Evolutionary conservation across 306 rosid species (phyloP), one percentile per base, ranked within the genome.

Genomic region (Mimosa pudica): DNA sequence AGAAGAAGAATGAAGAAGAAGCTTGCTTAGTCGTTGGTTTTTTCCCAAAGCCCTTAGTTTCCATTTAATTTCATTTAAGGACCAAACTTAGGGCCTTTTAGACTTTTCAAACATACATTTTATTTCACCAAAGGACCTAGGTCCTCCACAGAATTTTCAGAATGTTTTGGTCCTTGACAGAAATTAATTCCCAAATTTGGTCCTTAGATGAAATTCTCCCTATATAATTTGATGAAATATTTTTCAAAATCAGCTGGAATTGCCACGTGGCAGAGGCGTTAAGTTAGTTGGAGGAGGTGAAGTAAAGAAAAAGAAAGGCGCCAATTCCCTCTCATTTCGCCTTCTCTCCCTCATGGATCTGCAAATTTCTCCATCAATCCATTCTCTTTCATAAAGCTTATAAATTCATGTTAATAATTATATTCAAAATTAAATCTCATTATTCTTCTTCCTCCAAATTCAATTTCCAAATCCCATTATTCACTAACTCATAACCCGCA

Each of bases 251-350:
- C 0, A 10, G 67, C n/a, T 62, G n/a, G 9, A 14, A 20, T 32
- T 32, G 68, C 68, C 68, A 62, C 42, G 68, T 62, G 68, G 68
- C 68, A 62, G 9, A 30, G 57, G 46, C 41, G 57, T 79, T 82
- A 42, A 71, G 14, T 77, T 68, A 32, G 68, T 76, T 17, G 51
- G 49, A 32, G 51, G 75, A 79, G 81, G 88, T 86, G 90, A 88
- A 85, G 3, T 83, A 84, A 83, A 84, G 84, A 91, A 89, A 88
- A 85, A 2, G 84, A 84, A 83, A 84, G 84, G 93, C 93, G 93
- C 89, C 92, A 92, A 87, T 84, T 82, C 77, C 94, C 94, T 79
- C 89, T 81, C 86, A 75, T 84, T 86, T 83, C 90, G 87, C 88
- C 82, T 82, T 73, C 36, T 41, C 85, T 82, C 76, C 84, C 86